These are phyloP conservation scores for Saururus chinensis DNA, from an alignment of 164 flowering plant genomes.

Conservation along the genomic window DNA sequence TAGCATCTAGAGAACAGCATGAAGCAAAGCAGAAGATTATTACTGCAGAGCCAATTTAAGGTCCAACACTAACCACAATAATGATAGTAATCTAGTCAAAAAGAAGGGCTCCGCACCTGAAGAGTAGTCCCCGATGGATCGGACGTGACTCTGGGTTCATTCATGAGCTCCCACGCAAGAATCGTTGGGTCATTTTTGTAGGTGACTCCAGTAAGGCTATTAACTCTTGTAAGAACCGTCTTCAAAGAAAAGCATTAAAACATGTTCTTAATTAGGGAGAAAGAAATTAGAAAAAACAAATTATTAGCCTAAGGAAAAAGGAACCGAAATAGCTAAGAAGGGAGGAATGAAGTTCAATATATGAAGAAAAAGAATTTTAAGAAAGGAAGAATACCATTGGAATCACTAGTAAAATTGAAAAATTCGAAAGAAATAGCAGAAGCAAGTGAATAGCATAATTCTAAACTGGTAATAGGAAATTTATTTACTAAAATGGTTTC, in stretches of 20 bases:
- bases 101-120: conserved; percentile 26
- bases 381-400: too few relatives aligned
- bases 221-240: conserved; percentile 53
- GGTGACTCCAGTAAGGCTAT: conserved; percentile 46
- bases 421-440: too few relatives aligned
- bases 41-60: too few relatives aligned
- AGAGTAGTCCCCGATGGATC: conserved; percentile 47
- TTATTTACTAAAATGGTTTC: neutral
- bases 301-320: neutral
- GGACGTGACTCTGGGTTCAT: conserved; percentile 46
- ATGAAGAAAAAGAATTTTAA: too few relatives aligned
- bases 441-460: too few relatives aligned
- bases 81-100: neutral
- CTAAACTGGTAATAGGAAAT: too few relatives aligned
- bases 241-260: conserved; percentile 7
- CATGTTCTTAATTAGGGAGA: neutral
- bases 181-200: conserved; percentile 77
- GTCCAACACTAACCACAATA: too few relatives aligned
- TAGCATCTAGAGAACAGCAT: too few relatives aligned
- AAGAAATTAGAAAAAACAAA: neutral
- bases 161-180: conserved; percentile 88
- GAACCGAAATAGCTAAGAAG: too few relatives aligned
- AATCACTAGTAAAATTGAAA: too few relatives aligned
- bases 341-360: too few relatives aligned
- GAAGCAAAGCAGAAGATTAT: too few relatives aligned